A percentile compares a stretch with the other conserved stretches of the same genome.
phyloP scores from a whole-genome alignment of 2,329 filamentous ascomycete genomes.

The Aspergillus sp. region DNA sequence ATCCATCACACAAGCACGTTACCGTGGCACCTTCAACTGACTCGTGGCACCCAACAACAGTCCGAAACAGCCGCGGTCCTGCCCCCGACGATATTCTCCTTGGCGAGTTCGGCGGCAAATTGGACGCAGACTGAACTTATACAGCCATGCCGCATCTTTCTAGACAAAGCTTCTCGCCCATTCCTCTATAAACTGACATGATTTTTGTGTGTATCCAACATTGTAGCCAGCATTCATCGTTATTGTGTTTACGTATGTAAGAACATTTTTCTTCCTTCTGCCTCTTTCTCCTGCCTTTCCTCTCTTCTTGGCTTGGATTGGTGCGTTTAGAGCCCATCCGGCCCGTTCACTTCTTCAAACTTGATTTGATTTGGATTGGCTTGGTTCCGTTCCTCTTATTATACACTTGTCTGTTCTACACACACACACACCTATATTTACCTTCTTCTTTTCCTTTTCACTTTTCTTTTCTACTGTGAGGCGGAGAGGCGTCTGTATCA shows the following conservation, averaged over 20 bases:
- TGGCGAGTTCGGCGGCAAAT: conserved; percentile 69
- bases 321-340: not conserved
- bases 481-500: conserved; percentile 15
- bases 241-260: conserved; percentile 9
- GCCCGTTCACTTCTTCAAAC: not conserved
- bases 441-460: not conserved
- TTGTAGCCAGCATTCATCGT: conserved; percentile 22
- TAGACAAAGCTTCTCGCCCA: not conserved
- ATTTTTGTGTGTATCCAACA: conserved; percentile 25
- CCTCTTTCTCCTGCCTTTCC: not conserved
- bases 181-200: conserved; percentile 21
- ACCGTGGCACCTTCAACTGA: conserved; percentile 18
- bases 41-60: conserved; percentile 33
- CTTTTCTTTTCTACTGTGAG: not conserved
- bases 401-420: too few species aligned
- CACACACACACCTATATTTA: not conserved
- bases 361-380: not conserved
- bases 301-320: not conserved
- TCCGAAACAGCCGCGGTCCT: conserved; percentile 57
- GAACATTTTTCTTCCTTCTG: conserved; percentile 4
- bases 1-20: conserved; percentile 1
- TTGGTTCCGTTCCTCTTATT: not conserved
- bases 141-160: not conserved
- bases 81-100: conserved; percentile 71
- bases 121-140: conserved; percentile 57